These are phyloP conservation scores for Salvia rosmarinus DNA, from an alignment of 257 asterid genomes.

Conservation along the genomic window DNA sequence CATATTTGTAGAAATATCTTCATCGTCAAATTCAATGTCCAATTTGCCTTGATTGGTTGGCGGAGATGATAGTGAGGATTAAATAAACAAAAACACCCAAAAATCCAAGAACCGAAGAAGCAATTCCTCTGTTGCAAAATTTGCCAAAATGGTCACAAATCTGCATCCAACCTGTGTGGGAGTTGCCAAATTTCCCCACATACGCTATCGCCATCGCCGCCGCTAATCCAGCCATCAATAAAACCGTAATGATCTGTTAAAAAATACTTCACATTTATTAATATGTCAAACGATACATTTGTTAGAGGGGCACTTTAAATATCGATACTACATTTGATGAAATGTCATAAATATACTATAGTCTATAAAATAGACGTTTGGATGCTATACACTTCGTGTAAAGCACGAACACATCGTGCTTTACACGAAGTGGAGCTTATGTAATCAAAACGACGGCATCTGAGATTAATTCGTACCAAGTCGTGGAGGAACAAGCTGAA, in stretches of 20 bases:
- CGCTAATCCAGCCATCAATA: constrained; percentile 62
- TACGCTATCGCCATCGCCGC: constrained; percentile 54
- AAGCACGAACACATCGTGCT: no score
- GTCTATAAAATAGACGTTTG: no score
- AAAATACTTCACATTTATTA: neutral
- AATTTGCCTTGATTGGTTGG: constrained; percentile 39
- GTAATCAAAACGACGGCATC: neutral
- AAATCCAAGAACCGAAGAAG: constrained; percentile 38
- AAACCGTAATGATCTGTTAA: constrained; percentile 40
- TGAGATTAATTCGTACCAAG: constrained; percentile 45
- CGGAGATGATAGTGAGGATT: constrained; percentile 51
- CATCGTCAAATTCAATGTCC: neutral
- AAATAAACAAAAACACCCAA: constrained; percentile 38
- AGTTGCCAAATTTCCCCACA: constrained; percentile 64
- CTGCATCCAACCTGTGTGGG: constrained; percentile 58
- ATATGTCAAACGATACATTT: neutral
- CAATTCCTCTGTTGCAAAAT: constrained; percentile 47
- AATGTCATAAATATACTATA: no score
- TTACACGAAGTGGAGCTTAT: no score
- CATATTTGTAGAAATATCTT: neutral
- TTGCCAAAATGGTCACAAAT: constrained; percentile 60
- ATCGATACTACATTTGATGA: no score
- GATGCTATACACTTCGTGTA: no score
- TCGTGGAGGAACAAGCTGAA: constrained; percentile 68
- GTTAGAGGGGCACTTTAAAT: no score